Evolutionary conservation across 306 rosid genomes (phyloP), one percentile per base, ranked within the genome.

Genomic region (Cicer pinnatifidum): DNA sequence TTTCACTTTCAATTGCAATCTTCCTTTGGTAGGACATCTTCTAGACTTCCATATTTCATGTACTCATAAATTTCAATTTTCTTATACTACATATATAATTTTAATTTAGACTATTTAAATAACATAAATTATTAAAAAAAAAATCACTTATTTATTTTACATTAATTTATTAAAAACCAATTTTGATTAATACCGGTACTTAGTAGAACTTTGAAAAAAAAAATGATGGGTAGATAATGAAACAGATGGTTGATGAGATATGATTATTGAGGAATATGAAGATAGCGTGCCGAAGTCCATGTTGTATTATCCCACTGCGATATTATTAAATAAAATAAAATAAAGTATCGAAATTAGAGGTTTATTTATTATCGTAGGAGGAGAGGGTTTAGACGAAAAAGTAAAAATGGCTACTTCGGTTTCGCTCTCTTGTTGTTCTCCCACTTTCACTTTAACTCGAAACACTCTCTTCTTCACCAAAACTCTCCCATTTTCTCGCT

Each of bases 31-130:
- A 93, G 74, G 72, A 93, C 98, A 71, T 93, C 97, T 57, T 93
- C 98, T 23, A 91, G 75, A 75, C 98, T 93, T 73, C 98, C 98
- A 4, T 83, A 86, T 72, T 80, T 90, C 97, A 93, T 93, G 82
- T 86, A 93, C 67, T 93, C 96, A 51, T 93, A 93, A 44, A 91
- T 23, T 23, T 23, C 28, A 23, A 2, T 23, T 23, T 23, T 23
- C 33, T 23, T 23, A 97, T 76, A 91, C 33, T 23, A 23, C 4
- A 23, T 2, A 23, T 23, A 17, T 17, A 17, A 17, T 17, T 17
- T 17, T 17, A 17, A 17, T 17, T 17, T 17, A 17, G 19, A 17
- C 19, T 17, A 17, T 28, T 28, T 28, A 28, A 28, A 2, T 28
- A 2, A 28, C 33, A 28, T 28, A 3, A 28, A 28, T 3, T 28